Base-by-base conservation (phyloP, 2,329 filamentous ascomycete genomes). In the Xylariaceae sp. region DNA sequence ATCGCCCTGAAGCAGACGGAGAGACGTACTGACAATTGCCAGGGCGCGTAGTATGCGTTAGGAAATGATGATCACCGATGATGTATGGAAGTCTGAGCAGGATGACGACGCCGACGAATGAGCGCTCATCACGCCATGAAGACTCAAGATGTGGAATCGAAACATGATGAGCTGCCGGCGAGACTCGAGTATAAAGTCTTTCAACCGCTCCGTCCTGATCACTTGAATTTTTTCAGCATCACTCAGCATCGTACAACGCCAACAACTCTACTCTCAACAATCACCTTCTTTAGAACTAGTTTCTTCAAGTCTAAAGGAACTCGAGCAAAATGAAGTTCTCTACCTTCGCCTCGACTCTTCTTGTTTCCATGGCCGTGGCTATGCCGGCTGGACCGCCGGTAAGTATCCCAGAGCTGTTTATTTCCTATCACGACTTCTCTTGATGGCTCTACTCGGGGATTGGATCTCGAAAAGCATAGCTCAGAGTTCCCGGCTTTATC, bases 241-340 rank as follows among this genome's bases (percentile, higher is more conserved):
- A 37, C 32, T 37, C 32, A 37, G 3, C 32, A 37, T 16, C 32
- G 14, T 37, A 3, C 32, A 4, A 7, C 6, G 3, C 32, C 32
- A 37, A 37, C 32, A 37, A 37, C 3, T 37, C 32, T 37, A 12
- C 32, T 37, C 32, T 37, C 32, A 37, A 16, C 9, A 37, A 37
- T 16, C 32, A 14, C 32, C 12, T 37, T 14, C 32, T 7, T 37
- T 3, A 37, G 7, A 37, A 7, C 14, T 16, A 37, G 12, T 16
- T 3, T 37, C 32, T 3, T 37, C 32, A 16, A 26, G n/a, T 40
- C 20, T 7, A 40, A 49, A 44, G 20, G 4, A 14, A 50, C 40
- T 20, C 32, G n/a, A 18, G 14, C 52, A 54, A 54, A 16, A 54
- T 54, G 52, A 54, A 54, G 52, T 50, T 54, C 18, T 20, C 46